Evolutionary conservation across 139 green algal species (phyloP).

Genomic region (Tetradesmus lagerheimii): DNA sequence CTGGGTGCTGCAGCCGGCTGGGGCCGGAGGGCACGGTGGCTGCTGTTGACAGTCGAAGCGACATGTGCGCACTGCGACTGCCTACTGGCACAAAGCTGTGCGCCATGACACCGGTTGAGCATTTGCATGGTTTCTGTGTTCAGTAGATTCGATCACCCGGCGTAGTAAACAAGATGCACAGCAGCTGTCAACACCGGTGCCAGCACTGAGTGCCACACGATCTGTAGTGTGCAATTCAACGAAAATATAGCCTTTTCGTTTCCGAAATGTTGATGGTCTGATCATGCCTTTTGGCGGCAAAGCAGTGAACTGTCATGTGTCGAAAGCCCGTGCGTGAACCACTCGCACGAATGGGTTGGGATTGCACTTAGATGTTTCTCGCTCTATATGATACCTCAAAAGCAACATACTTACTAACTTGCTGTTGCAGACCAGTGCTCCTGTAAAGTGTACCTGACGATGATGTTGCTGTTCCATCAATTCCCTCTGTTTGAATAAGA

Average conservation of each 20-base stretch:
- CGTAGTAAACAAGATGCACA: neutral
- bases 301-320: neutral
- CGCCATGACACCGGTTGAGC: neutral
- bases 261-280: neutral
- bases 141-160: neutral
- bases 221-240: neutral
- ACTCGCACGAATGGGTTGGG: neutral
- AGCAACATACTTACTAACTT: neutral
- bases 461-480: neutral
- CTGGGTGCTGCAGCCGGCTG: neutral
- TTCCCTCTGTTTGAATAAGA: neutral
- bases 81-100: neutral
- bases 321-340: neutral
- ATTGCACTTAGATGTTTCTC: neutral
- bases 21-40: conserved; percentile 2
- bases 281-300: neutral
- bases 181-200: neutral
- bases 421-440: neutral
- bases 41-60: conserved; percentile 19
- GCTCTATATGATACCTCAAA: no score
- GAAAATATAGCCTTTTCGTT: neutral
- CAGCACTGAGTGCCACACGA: neutral
- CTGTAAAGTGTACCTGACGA: neutral
- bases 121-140: conserved; percentile 2
- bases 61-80: neutral